Percentiles rank a stretch among this genome's conserved stretches.
Conservation (phyloP, 805 yeast genomes). For the Wickerhamomyces kurtzmanii region DNA sequence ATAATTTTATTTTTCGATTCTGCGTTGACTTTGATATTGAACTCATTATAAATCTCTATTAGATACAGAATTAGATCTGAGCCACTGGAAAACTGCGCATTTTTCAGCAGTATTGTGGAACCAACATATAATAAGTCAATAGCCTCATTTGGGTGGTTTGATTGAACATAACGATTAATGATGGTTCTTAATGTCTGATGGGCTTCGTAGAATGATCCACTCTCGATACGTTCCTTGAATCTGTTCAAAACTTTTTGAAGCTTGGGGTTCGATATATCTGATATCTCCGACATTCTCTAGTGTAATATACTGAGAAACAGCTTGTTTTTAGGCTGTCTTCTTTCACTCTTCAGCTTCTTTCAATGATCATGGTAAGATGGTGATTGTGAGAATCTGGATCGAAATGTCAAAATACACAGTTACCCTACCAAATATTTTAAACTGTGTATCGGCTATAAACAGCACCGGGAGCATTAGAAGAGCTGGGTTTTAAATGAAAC, state of each 20-base stretch:
- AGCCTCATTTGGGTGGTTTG: slow-evolving; percentile 61
- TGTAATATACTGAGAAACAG: too few species aligned
- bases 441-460: too few species aligned
- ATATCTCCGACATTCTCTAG: background rate
- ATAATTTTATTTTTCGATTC: slow-evolving; percentile 36
- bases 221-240: slow-evolving; percentile 57
- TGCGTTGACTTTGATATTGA: slow-evolving; percentile 30
- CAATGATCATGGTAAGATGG: too few species aligned
- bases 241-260: slow-evolving; percentile 52
- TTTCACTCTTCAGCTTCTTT: too few species aligned
- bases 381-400: too few species aligned
- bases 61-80: slow-evolving; percentile 67
- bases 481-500: too few species aligned
- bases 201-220: slow-evolving; percentile 85
- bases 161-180: slow-evolving; percentile 70
- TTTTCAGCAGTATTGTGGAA: slow-evolving; percentile 54
- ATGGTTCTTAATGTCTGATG: slow-evolving; percentile 91
- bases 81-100: slow-evolving; percentile 71
- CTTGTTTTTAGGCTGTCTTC: too few species aligned
- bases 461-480: too few species aligned
- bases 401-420: too few species aligned
- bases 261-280: slow-evolving; percentile 21
- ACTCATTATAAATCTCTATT: slow-evolving; percentile 55
- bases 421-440: too few species aligned
- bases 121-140: slow-evolving; percentile 66